These are phyloP conservation scores for Leucocoprinus birnbaumii DNA, from an alignment of 768 basidiomycete species.

Conservation along the genomic window DNA sequence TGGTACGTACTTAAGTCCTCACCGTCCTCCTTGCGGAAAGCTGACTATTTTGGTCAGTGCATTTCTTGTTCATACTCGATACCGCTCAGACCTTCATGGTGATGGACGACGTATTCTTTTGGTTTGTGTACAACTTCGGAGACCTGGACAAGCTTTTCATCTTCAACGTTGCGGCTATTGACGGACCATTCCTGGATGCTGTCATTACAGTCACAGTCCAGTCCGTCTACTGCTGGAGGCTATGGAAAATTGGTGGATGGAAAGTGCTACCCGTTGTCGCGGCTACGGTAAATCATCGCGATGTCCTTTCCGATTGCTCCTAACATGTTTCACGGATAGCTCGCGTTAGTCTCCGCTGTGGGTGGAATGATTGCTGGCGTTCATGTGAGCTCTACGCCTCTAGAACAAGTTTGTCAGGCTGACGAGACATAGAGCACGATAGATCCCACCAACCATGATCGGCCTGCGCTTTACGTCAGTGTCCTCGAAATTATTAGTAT, in stretches of 20 bases:
- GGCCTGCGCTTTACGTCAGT: no score
- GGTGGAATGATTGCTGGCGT: not conserved
- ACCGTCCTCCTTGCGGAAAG: not conserved
- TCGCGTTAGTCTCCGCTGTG: not conserved
- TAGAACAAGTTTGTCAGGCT: not conserved
- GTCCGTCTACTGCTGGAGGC: slow-evolving; percentile 7
- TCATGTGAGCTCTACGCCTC: not conserved
- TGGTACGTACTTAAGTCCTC: not conserved
- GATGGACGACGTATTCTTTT: slow-evolving; percentile 1
- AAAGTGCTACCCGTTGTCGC: not conserved
- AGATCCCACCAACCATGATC: no score
- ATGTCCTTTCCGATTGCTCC: not conserved
- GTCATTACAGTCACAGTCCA: not conserved
- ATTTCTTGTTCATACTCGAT: slow-evolving; percentile 2
- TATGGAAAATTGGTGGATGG: not conserved
- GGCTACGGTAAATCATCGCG: not conserved
- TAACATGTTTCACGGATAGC: not conserved
- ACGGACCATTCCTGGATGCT: slow-evolving; percentile 3
- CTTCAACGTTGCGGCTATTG: not conserved
- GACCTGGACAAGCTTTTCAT: not conserved
- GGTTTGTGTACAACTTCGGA: slow-evolving; percentile 8
- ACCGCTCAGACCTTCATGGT: slow-evolving; percentile 6
- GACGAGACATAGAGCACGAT: no score
- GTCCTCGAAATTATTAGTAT: no score
- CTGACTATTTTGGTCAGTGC: not conserved